Base-by-base conservation (phyloP, 805 yeast species). In the Wickerhamiella shivajii region DNA sequence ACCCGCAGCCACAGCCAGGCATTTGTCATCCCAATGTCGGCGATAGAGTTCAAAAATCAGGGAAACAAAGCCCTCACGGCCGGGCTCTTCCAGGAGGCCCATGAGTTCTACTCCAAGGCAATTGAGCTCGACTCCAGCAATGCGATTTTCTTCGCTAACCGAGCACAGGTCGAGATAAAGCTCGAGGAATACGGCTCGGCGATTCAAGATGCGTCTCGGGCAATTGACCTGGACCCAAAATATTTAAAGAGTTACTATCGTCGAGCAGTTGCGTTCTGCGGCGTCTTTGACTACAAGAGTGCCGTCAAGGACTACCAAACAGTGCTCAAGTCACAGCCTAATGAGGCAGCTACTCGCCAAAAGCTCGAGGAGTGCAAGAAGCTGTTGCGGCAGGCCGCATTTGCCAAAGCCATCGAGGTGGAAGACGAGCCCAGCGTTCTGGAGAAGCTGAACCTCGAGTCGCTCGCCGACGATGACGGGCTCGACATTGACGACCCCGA, bases 151-250 rank as follows among this genome's bases (percentile, higher is more conserved):
- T 77, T 57, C 47, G 73, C 93, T 14, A 85, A 85, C 55, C 62
- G 93, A 43, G 93, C 95, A 1, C 90, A 83, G 52, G 93, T 83
- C 1, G 76, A 84, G 44, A 71, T 87, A 49, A 80, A 83, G 47
- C 54, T 74, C 36, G 98, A 87, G 52, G 76, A 75, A 46, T 85
- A 77, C 52, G 97, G 95, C 3, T 63, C 71, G 34, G 93, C 95
- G 1, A 67, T 85, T 2, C 60, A 55, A n/a, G 95, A 85, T 52
- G 74, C 93, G 45, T 68, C 74, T 21, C 57, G 59, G 27, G 80
- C 96, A 2, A 64, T 90, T 27, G 67, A 64, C 30, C 47, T 75
- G 7, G 83, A 87, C 50, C 66, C 74, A 1, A 50, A 59, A 13
- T 77, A 80, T 48, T 57, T 74, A 22, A 87, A 87, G 55, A 84